Percentiles rank a stretch among this genome's conserved stretches.
Conservation (phyloP, 1,284 basidiomycete species). For the Cryptococcus sp. region DNA sequence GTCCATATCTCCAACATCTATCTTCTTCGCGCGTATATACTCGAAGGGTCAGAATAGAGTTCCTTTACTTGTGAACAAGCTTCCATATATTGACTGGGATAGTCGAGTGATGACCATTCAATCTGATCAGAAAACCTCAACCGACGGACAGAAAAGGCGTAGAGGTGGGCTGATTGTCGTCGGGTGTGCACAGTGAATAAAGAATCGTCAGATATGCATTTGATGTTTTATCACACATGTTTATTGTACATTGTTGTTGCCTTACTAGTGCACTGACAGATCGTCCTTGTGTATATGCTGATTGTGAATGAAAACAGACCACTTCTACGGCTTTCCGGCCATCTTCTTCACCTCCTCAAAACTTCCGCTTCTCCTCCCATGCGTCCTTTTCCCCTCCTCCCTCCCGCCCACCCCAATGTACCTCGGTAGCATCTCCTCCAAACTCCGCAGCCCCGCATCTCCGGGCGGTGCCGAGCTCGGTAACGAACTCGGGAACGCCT, state of each 20-base stretch:
- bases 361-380: slow-evolving; percentile 25
- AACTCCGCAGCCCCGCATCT: slow-evolving; percentile 52
- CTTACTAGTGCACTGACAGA: neutral
- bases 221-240: neutral
- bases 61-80: too few relatives aligned
- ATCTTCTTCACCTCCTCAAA: slow-evolving; percentile 22
- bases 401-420: slow-evolving; percentile 51
- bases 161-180: too few relatives aligned
- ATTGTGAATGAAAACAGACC: too few relatives aligned
- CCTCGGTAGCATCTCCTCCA: slow-evolving; percentile 58
- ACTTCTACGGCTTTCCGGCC: slow-evolving; percentile 3
- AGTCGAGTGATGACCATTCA: too few relatives aligned
- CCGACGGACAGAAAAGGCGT: too few relatives aligned
- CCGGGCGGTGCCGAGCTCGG: slow-evolving; percentile 29
- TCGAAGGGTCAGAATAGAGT: neutral
- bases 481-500: slow-evolving; percentile 41
- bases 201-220: neutral
- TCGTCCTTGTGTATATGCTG: too few relatives aligned
- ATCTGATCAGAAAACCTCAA: too few relatives aligned
- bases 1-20: too few relatives aligned
- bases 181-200: too few relatives aligned
- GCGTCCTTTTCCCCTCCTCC: slow-evolving; percentile 41
- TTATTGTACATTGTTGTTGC: neutral
- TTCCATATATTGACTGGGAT: too few relatives aligned
- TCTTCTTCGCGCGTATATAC: neutral